A percentile compares a stretch with the other conserved stretches of the same genome.
phyloP scores from a whole-genome alignment of 192 early-diverging fungal species.

The Coemansia pectinata region DNA sequence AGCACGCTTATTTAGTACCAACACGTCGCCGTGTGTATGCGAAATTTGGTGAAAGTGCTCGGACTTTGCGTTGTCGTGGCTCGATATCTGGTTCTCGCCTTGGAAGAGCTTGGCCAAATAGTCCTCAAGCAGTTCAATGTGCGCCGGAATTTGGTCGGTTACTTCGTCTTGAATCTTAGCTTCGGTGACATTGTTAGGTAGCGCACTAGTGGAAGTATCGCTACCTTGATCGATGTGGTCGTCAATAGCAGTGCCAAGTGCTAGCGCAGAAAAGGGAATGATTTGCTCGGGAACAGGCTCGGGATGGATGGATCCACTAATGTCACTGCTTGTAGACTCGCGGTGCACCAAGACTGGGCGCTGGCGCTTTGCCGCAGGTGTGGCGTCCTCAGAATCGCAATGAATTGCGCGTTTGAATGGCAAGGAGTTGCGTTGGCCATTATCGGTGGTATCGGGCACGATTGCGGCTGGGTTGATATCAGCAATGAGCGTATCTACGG shows the following conservation, averaged over 20 bases:
- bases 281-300: not conserved
- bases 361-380: not conserved
- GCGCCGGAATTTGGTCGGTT: not conserved
- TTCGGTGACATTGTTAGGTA: not conserved
- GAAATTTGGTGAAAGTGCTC: constrained; percentile 13
- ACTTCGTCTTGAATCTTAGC: not conserved
- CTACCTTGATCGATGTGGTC: not conserved
- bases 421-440: not conserved
- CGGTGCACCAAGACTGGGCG: not conserved
- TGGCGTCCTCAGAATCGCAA: not conserved
- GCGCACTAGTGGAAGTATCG: not conserved
- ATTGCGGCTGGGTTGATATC: not conserved
- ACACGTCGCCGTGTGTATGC: not conserved
- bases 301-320: not conserved
- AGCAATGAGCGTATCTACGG: not conserved
- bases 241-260: not conserved
- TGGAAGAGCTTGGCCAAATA: constrained; percentile 32
- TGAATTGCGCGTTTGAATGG: not conserved
- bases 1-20: constrained; percentile 25
- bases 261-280: not conserved
- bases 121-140: constrained; percentile 24
- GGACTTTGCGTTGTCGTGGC: not conserved
- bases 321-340: constrained; percentile 4
- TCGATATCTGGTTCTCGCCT: constrained; percentile 29
- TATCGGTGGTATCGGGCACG: not conserved